Evolutionary conservation across 1,139 yeast species (phyloP), one percentile per base, ranked within the genome.

Genomic region (Saccharomyces hybrid): DNA sequence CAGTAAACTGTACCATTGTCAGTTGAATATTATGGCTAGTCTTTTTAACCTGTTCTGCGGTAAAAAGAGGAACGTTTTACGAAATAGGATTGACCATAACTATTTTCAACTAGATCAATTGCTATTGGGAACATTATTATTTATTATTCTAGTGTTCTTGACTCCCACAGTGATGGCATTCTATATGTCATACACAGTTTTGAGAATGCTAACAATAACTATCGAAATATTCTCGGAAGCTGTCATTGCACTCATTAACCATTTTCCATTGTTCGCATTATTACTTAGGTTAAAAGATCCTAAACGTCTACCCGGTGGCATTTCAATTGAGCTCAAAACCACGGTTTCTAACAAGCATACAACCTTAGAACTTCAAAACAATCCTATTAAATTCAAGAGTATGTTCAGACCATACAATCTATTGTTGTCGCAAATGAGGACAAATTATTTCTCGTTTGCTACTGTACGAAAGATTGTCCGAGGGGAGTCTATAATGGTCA

Each of bases 111-210:
- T 91, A 41, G 97, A 93, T 68, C 97, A 91, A 65, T 75, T 93
- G 56, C 74, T 95, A 52, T 74, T 93, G 68, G 99, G 99, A 0
- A 93, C 97, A 0, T 78, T 95, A 56, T 71, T 93, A 32, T 93
- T 93, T 71, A 89, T 95, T 58, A 81, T 91, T 16, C 74, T 89
- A 57, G 72, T 86, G 0, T 87, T 90, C 61, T 73, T 95, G 49
- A 71, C 90, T 52, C 99, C 99, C 1, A 93, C 99, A 0, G 86
- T 89, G 4, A 71, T 86, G 65, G 95, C 95, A 41, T 93, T 91
- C 67, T 93, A 95, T 67, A 66, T 84, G 41, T 81, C 86, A 50
- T 93, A 89, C 69, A 86, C 89, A 25, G 61, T 78, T 0, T 72
- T 84, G 9, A 74, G 91, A 53, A 66, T 89, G 34, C 59, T 76